Evolutionary conservation across 345 rosid genomes (phyloP), one percentile per base, ranked within the genome.

Genomic region (Lepidium didymum): DNA sequence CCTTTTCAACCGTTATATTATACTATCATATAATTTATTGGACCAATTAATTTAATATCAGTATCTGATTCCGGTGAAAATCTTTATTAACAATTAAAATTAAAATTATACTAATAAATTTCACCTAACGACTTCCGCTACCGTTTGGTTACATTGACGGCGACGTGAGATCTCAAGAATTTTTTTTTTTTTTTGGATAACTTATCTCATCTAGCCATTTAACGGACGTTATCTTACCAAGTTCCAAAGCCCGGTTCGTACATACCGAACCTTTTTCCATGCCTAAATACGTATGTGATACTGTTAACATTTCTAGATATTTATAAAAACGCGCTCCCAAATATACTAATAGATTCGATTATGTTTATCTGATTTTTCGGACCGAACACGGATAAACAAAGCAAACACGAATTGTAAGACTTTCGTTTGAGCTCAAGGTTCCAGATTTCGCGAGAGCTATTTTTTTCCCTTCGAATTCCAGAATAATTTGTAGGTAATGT

Each of bases 271-370:
- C 64, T 64, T 15, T 7, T 18, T 29, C 50, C 15, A 19, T 27
- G 5, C 6, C 2, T 11, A 1, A 10, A 68, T 38, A 68, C 55
- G 63, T 34, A 67, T 6, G 29, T 6, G 0, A 10, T 4, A 19
- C 21, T 13, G 18, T 50, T 8, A 33, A 18, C 40, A 18, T 1
- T 13, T 47, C n/a, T 13, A 70, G 75, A 70, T 61, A 43, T 61
- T 53, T 10, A 35, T 16, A 36, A 58, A 63, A 58, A 71, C 75
- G 64, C 75, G 75, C 69, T 71, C 75, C 62, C 56, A 25, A 53
- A n/a, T n/a, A 42, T 70, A 14, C 50, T 59, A 59, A 69, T 41
- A 40, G 25, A 35, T 14, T 49, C 40, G 37, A 25, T 57, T 27
- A 11, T 38, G 37, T 50, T 70, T 61, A 15, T 63, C 69, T 62